Base-by-base conservation (phyloP, 1,284 basidiomycete species). In the Heliocybe sulcata region DNA sequence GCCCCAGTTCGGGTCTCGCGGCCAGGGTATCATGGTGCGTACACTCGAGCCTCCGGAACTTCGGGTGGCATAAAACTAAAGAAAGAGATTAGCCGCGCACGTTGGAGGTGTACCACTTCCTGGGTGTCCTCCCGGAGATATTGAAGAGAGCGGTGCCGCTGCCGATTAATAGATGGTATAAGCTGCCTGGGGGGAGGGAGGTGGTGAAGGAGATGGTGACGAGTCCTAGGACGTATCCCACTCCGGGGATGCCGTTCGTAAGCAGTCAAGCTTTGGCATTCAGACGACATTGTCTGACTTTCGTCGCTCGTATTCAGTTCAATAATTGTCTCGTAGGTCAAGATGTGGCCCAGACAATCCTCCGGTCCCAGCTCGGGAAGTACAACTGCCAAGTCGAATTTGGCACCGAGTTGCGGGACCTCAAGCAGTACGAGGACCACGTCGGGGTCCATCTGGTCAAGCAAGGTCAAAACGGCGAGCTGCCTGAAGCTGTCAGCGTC, bases 361-460 rank as follows among this genome's bases (percentile, higher is more conserved):
- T 74, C 2, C 68, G 70, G 20, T 49, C 56, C 1, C 64, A 68
- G 42, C 59, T 73, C 10, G 61, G 61, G 31, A 64, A 61, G 25
- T 61, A 63, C 19, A 63, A 60, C 0, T 60, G 59, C 31, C 54
- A 49, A n/a, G 62, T 71, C 42, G 72, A 75, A 54, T 57, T 71
- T 26, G 63, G 63, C 23, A 64, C 66, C 0, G 64, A 66, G 51
- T 58, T 76, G 12, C 45, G 57, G 2, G 65, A 66, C 0, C 65
- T 73, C 16, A 63, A 69, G 55, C 69, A 74, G 50, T 51, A 60
- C 2, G 55, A 54, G 1, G 62, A 66, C 10, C 53, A 54, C 14
- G 64, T 72, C 8, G 27, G 56, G 3, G 67, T 64, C 6, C 61
- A 57, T 20, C 33, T 67, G 48, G 47, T 65, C 42, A 66, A 63